These are phyloP conservation scores for Aristolochia californica DNA, from an alignment of 164 flowering plant species.

Conservation along the genomic window DNA sequence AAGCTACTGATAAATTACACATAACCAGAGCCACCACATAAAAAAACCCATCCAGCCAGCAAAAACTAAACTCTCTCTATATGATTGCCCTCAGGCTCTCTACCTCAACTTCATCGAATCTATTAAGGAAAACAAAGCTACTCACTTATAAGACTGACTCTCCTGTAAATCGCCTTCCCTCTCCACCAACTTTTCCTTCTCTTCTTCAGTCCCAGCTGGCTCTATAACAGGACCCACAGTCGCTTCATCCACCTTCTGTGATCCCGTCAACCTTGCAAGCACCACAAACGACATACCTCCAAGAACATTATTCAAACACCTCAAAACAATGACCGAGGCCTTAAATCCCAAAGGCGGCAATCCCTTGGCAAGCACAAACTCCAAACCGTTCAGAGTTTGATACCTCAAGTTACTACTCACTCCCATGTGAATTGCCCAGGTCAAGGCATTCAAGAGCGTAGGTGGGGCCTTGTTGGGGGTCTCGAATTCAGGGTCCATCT, in stretches of 20 bases:
- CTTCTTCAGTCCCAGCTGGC: conserved; percentile 15
- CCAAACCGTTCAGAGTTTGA: conserved; percentile 79
- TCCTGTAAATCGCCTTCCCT: conserved; percentile 18
- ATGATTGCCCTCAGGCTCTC: conserved; percentile 2
- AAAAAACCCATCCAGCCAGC: not conserved
- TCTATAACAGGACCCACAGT: not conserved
- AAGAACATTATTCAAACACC: conserved; percentile 70
- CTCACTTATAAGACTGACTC: conserved; percentile 24
- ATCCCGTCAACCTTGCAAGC: conserved; percentile 82
- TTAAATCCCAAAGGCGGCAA: conserved; percentile 55
- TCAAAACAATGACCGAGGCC: conserved; percentile 54
- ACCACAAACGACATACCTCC: conserved; percentile 85
- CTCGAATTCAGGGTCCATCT: conserved; percentile 81
- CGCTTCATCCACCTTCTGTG: conserved; percentile 42
- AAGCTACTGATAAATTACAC: conserved; percentile 8
- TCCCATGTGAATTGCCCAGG: conserved; percentile 95
- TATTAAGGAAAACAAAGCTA: not conserved
- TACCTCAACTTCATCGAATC: not conserved
- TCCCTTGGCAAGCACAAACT: conserved; percentile 60
- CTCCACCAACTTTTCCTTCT: conserved; percentile 39
- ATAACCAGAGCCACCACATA: not conserved
- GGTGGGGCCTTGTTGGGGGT: conserved; percentile 88
- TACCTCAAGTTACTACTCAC: conserved; percentile 79
- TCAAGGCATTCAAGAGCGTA: conserved; percentile 59
- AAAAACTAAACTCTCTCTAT: conserved; percentile 4